Evolutionary conservation across 768 basidiomycete species (phyloP), one percentile per base, ranked within the genome.

Genomic region (Cystofilobasidium ferigula): DNA sequence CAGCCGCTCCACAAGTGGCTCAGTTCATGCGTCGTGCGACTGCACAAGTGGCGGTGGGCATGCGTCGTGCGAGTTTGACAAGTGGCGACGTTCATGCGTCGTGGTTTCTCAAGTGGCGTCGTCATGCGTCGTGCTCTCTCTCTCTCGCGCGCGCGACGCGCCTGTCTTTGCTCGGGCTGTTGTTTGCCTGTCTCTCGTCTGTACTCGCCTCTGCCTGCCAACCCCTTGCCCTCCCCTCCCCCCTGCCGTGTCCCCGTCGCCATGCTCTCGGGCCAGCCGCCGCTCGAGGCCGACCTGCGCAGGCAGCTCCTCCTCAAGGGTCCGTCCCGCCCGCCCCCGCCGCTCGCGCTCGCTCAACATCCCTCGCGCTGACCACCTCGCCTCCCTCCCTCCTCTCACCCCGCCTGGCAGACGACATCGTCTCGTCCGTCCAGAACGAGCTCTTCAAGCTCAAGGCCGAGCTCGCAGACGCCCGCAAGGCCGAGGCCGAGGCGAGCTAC

Each of bases 401-500:
- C 34, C 47, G 14, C 24, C 8, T 53, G 5, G 28, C 53, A 76
- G 75, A 75, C 66, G 69, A 69, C 35, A 70, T 75, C 47, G 58
- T 76, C 28, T 63, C 64, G 13, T 74, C 74, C 2, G 62, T 74
- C 8, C 63, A 72, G 60, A 75, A 75, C 62, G 76, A 77, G 56
- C 53, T 74, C n/a, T 70, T 51, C 18, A 70, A 71, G 30, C 70
- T 69, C 18, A 62, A 69, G 43, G 64, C 65, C 4, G n/a, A 43
- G 0, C 14, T 38, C 14, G 42, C 0, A 1, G 63, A 58, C 30
- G 34, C 51, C 40, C 63, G 64, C 34, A 57, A 63, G 2, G 69
- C 71, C 1, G 69, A 69, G 59, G 70, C 72, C 35, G 71, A 70
- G 13, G 73, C 74, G 14, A 32, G 71, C 53, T 73, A 73, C 67